A percentile compares a stretch with the other conserved stretches of the same genome.
Conservation (phyloP, 192 early-diverging fungal genomes). For the Linnemannia elongata region DNA sequence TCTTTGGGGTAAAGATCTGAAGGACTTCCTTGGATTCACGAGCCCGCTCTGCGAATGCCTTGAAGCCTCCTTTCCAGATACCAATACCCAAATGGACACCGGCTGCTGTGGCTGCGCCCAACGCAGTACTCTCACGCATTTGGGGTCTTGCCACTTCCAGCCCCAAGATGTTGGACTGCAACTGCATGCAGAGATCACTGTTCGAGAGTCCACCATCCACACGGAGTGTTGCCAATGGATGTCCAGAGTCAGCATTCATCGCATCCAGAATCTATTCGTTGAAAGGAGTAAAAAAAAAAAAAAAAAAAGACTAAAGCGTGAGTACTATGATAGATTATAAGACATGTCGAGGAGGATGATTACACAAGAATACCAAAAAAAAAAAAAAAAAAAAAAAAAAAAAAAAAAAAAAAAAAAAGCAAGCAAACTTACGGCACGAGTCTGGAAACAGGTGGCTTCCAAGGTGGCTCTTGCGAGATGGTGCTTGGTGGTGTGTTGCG, state of each 20-base stretch:
- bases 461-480: conserved; percentile 92
- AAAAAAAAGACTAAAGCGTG: not conserved
- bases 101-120: conserved; percentile 93
- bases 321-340: not conserved
- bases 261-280: conserved; percentile 76
- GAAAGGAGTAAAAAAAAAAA: not conserved
- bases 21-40: conserved; percentile 16
- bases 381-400: no score
- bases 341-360: no score
- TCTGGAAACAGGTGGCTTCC: conserved; percentile 93
- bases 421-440: conserved; percentile 66
- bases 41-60: conserved; percentile 36
- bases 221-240: conserved; percentile 77
- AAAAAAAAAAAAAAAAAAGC: not conserved
- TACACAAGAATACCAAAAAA: no score
- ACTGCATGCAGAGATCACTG: conserved; percentile 92
- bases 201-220: conserved; percentile 97
- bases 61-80: conserved; percentile 51
- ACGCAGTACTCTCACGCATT: conserved; percentile 93
- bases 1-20: conserved; percentile 23
- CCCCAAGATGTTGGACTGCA: conserved; percentile 88
- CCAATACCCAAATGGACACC: conserved; percentile 76
- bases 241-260: conserved; percentile 85
- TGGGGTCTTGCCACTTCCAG: conserved; percentile 85
- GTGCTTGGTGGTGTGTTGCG: conserved; percentile 86